These are phyloP conservation scores for Knoxdaviesia capensis DNA, from an alignment of 2,329 filamentous ascomycete genomes.

Conservation along the genomic window DNA sequence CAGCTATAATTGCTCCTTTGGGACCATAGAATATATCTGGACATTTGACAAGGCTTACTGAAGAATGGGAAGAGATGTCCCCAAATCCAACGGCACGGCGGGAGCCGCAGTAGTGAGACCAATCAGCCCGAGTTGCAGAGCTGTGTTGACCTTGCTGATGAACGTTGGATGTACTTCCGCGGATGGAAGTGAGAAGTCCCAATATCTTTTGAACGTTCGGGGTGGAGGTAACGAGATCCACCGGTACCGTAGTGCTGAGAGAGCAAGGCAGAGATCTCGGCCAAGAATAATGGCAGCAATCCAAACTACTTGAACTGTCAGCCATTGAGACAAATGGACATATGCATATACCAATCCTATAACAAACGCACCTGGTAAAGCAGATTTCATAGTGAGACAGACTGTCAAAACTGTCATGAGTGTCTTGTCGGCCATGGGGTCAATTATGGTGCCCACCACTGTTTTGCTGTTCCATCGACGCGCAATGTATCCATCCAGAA, in stretches of 20 bases:
- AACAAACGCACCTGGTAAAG: conserved; percentile 46
- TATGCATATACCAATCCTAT: background rate
- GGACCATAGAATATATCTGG: background rate
- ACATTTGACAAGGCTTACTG: conserved; percentile 29
- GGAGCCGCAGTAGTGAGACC: conserved; percentile 69
- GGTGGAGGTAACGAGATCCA: conserved; percentile 87
- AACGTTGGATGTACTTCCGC: conserved; percentile 69
- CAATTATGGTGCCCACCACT: conserved; percentile 84
- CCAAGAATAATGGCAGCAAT: conserved; percentile 80
- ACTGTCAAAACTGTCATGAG: conserved; percentile 89
- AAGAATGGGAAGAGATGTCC: conserved; percentile 33
- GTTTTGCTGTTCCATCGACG: conserved; percentile 74
- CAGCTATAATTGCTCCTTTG: background rate
- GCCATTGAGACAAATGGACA: background rate
- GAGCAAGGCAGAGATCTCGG: conserved; percentile 61
- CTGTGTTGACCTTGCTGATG: conserved; percentile 85
- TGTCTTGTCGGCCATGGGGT: conserved; percentile 91
- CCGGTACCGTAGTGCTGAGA: conserved; percentile 84
- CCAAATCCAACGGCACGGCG: conserved; percentile 40
- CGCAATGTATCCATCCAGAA: conserved; percentile 88
- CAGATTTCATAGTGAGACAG: conserved; percentile 64
- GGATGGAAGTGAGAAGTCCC: conserved; percentile 87
- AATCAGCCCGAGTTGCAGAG: conserved; percentile 72
- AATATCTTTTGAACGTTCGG: conserved; percentile 82
- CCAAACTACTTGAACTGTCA: conserved; percentile 36